A percentile compares a stretch with the other conserved stretches of the same genome.
Conservation (phyloP, 2,329 filamentous ascomycete genomes). For the Fusarium sp. region DNA sequence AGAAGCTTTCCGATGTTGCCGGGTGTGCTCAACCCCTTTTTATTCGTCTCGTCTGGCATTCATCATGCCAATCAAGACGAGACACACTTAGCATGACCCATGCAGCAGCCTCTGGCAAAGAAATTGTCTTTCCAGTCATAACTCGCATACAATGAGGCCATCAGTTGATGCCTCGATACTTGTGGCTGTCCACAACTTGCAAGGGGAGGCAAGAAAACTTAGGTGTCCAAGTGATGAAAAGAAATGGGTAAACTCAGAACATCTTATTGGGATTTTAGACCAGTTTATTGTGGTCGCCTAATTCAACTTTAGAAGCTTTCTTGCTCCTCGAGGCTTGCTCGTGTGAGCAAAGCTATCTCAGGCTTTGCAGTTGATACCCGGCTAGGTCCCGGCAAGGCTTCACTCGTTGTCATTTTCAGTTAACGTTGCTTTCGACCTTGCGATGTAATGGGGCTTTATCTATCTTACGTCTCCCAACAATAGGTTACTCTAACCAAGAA, state of each 20-base stretch:
- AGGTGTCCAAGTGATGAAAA: background rate
- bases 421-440: background rate
- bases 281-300: background rate
- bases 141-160: background rate
- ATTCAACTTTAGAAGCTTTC: background rate
- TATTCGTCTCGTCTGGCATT: constrained; percentile 14
- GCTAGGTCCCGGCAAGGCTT: background rate
- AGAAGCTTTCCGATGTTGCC: background rate
- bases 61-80: constrained; percentile 27
- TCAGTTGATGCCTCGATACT: background rate
- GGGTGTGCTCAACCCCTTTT: background rate
- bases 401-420: background rate
- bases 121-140: background rate
- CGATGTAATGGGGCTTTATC: background rate
- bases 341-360: background rate
- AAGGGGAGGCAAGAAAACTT: background rate
- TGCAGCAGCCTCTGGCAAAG: background rate
- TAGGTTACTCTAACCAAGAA: background rate
- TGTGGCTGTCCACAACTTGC: background rate
- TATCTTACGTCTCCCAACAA: background rate
- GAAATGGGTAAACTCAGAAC: background rate
- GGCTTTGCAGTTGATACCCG: background rate
- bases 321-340: background rate
- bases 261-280: no score
- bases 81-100: constrained; percentile 11